Base-by-base conservation (phyloP, 2,329 filamentous ascomycete species). In the Cytospora piceicola region DNA sequence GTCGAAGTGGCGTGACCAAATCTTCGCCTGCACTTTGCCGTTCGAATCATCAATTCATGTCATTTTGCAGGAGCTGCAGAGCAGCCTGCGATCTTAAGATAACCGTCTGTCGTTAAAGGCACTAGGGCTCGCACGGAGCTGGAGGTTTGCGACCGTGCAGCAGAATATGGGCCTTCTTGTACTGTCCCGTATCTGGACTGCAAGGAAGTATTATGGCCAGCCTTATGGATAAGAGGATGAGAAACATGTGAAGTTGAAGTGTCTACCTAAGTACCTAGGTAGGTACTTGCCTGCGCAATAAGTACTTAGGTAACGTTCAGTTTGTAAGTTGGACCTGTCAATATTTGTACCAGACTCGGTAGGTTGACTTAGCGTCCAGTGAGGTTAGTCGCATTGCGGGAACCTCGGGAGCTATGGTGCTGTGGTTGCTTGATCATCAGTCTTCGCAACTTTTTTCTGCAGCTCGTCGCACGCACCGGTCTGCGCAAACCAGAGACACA, bases 381-480 rank as follows among this genome's bases (percentile, higher is more conserved):
- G 39, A 42, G 17, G 20, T 20, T 42, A 42, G 39, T 42, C 39
- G 39, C 39, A 42, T 42, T 42, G 39, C 20, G 39, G 39, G 39
- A 20, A 42, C 39, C 17, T 42, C 39, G 39, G 39, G 39, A 20
- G 39, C 39, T 42, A 42, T 42, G 39, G 4, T 42, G 17, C 20
- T 4, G 4, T 42, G 17, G n/a, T 4, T 42, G 39, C 15, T 42
- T 42, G 39, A 42, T 42, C 39, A 42, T 42, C 39, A 42, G 36
- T n/a, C 36, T 49, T 53, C 52, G 39, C 32, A 52, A 72, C 49
- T 55, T 54, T 56, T 57, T 55, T 24, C 24, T 46, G 24, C 46
- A 20, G 22, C 52, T 30, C 22, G 42, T 30, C n/a, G 20, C 46
- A 42, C 22, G n/a, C 22, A 29, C 56, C 34, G 49, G 36, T 39